Conservation (phyloP, 2,329 filamentous ascomycete species). For the Penicillium hordei region DNA sequence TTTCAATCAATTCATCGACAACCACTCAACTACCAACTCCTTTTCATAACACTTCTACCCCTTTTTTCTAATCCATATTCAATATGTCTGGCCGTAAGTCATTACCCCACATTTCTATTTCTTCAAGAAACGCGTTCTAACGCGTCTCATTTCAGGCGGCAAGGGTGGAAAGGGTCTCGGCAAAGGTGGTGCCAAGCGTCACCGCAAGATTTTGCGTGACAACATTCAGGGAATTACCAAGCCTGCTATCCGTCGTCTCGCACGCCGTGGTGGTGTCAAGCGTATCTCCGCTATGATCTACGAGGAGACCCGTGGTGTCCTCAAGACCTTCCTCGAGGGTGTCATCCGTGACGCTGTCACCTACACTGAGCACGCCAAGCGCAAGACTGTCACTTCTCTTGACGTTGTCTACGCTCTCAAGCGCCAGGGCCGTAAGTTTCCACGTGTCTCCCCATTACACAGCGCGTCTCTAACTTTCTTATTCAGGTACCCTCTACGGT, state of each 20-base stretch:
- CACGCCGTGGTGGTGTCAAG: constrained; percentile 99
- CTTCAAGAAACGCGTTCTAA: constrained; percentile 43
- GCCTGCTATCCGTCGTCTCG: constrained; percentile 97
- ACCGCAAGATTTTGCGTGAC: constrained; percentile 98
- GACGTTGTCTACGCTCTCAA: constrained; percentile 65
- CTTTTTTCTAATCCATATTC: constrained; percentile 35
- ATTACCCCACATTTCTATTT: constrained; percentile 10
- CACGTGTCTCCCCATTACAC: background rate
- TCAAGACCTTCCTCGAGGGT: constrained; percentile 81
- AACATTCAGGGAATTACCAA: constrained; percentile 99
- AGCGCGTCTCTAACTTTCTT: constrained; percentile 21
- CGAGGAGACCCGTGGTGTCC: constrained; percentile 77
- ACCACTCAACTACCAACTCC: constrained; percentile 18
- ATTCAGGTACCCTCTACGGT: constrained; percentile 71
- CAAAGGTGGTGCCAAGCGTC: constrained; percentile 97
- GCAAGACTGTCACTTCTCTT: constrained; percentile 57
- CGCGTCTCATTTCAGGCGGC: constrained; percentile 62
- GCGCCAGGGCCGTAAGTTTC: constrained; percentile 57
- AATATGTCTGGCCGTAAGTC: constrained; percentile 62
- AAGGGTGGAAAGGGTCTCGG: constrained; percentile 97
- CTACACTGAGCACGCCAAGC: constrained; percentile 81
- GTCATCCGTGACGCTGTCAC: constrained; percentile 78
- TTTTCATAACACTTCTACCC: constrained; percentile 20
- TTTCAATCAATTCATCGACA: constrained; percentile 29
- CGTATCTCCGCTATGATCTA: constrained; percentile 97